Conservation (phyloP, 2,329 filamentous ascomycete species). For the Phaeoacremonium minimum region DNA sequence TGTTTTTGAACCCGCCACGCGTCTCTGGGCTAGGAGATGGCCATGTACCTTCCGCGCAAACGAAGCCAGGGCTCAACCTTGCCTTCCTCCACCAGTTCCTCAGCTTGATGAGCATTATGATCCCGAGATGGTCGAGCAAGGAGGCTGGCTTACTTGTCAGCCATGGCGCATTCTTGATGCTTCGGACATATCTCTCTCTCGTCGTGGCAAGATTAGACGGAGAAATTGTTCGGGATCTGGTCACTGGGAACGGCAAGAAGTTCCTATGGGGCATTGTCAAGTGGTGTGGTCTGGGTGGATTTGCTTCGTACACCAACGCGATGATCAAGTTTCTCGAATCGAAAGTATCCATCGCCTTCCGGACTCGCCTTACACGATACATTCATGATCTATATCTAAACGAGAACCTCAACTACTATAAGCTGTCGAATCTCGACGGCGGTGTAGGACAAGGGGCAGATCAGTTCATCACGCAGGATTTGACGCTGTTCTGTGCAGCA, state of each 20-base stretch:
- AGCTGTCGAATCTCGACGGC: constrained; percentile 86
- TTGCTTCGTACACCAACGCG: constrained; percentile 95
- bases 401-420: constrained; percentile 94
- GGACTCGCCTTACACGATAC: constrained; percentile 89
- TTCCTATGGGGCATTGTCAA: constrained; percentile 89
- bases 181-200: constrained; percentile 89
- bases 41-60: constrained; percentile 78
- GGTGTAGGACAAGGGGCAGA: constrained; percentile 89
- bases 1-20: constrained; percentile 88
- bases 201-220: constrained; percentile 91
- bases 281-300: constrained; percentile 90
- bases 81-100: constrained; percentile 97
- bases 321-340: constrained; percentile 99
- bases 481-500: constrained; percentile 90
- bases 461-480: constrained; percentile 95
- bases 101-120: constrained; percentile 95
- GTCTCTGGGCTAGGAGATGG: constrained; percentile 73
- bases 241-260: constrained; percentile 85
- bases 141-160: constrained; percentile 87
- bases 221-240: constrained; percentile 91
- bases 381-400: constrained; percentile 97
- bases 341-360: constrained; percentile 97
- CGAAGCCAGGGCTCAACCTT: constrained; percentile 90
- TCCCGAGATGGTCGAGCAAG: constrained; percentile 92
- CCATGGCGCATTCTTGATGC: constrained; percentile 83